These are phyloP conservation scores for Salix caprea DNA, from an alignment of 345 rosid species.

Conservation along the genomic window DNA sequence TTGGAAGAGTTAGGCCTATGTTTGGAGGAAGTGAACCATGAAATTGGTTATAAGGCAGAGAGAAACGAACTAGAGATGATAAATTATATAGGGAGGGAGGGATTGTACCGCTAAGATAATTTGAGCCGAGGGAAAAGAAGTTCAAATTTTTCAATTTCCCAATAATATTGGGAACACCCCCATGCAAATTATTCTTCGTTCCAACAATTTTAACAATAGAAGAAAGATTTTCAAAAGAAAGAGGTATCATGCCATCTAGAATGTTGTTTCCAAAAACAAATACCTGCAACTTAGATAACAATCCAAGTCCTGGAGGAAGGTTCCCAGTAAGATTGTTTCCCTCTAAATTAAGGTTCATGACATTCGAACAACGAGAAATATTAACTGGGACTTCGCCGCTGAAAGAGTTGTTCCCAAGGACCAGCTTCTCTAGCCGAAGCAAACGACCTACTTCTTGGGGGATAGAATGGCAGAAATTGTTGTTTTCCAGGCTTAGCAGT, in stretches of 20 bases:
- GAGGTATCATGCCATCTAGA: slow-evolving; percentile 23
- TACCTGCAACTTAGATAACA: not conserved
- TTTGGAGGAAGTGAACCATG: slow-evolving; percentile 5
- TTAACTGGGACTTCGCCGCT: slow-evolving; percentile 17
- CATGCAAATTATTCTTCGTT: not conserved
- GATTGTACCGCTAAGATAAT: not conserved
- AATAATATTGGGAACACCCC: slow-evolving; percentile 20
- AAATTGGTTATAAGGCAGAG: not conserved
- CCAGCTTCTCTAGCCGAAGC: not conserved
- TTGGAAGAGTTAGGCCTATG: slow-evolving; percentile 20
- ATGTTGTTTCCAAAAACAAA: accelerated
- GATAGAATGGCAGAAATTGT: not conserved
- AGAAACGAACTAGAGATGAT: not conserved
- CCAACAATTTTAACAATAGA: not conserved
- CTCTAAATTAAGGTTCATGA: slow-evolving; percentile 13
- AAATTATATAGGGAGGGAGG: slow-evolving; percentile 19
- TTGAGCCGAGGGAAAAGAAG: not conserved
- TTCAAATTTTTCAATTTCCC: slow-evolving; percentile 21
- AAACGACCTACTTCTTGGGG: slow-evolving; percentile 16
- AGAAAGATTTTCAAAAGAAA: slow-evolving; percentile 22
- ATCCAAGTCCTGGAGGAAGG: slow-evolving; percentile 6
- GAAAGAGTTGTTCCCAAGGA: not conserved
- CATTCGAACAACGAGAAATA: slow-evolving; percentile 19
- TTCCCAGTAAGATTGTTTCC: slow-evolving; percentile 16
- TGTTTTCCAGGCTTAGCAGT: not conserved